Percentiles rank a stretch among this genome's conserved stretches.
Evolutionary conservation across 306 rosid genomes (phyloP).

Genomic region (Quercus aquifolioides): DNA sequence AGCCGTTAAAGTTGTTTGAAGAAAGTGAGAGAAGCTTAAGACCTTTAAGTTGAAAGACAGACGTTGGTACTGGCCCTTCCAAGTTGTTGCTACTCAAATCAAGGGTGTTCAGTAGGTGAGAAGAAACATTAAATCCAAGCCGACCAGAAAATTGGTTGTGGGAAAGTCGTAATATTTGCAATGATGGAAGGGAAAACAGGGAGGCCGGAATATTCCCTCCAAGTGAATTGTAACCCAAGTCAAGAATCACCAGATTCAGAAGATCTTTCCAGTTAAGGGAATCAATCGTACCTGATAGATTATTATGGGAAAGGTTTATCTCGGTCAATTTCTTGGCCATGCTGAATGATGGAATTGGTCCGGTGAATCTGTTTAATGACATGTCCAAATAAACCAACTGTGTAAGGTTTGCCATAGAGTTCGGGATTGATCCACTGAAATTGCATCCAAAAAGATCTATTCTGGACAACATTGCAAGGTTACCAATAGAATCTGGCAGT

Average conservation of each 20-base stretch:
- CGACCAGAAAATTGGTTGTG: conserved; percentile 24
- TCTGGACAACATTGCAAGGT: conserved; percentile 19
- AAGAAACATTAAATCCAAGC: conserved; percentile 13
- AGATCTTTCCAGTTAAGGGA: conserved; percentile 15
- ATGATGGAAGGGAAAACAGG: conserved; percentile 15
- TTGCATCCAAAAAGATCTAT: conserved; percentile 25
- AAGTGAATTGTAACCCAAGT: conserved; percentile 19
- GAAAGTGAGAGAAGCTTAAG: neutral
- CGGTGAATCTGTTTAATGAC: conserved; percentile 26
- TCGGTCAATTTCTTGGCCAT: conserved; percentile 20
- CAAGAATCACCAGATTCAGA: conserved; percentile 7
- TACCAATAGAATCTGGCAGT: conserved; percentile 18
- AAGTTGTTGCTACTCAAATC: conserved; percentile 3
- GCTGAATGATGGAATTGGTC: conserved; percentile 36
- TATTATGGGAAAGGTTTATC: conserved; percentile 16
- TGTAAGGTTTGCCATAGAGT: conserved; percentile 21
- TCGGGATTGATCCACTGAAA: conserved; percentile 34
- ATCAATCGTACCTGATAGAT: conserved; percentile 7
- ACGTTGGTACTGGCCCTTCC: neutral
- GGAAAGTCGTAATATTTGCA: conserved; percentile 12
- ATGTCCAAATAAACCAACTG: conserved; percentile 29
- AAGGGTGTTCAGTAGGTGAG: neutral
- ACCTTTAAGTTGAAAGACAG: neutral
- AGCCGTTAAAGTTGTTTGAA: neutral
- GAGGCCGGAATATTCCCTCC: conserved; percentile 21